Percentiles rank a stretch among this genome's conserved stretches.
Conservation (phyloP, 2,329 filamentous ascomycete species). For the Hypoxylon sp. region DNA sequence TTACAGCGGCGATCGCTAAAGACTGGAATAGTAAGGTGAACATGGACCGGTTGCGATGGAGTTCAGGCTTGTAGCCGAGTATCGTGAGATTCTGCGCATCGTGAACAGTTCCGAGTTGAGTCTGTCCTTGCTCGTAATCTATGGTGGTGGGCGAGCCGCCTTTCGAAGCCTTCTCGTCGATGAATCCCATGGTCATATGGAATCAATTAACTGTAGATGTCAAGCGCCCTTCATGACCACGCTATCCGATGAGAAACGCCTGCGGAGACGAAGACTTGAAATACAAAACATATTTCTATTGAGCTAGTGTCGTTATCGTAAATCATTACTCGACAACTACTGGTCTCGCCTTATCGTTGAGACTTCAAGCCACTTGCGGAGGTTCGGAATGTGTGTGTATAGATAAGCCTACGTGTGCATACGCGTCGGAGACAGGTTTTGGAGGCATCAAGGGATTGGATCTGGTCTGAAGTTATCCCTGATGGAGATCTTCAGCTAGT, state of each 20-base stretch:
- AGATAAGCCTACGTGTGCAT: slow-evolving; percentile 34
- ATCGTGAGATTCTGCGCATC: slow-evolving; percentile 54
- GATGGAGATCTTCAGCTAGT: slow-evolving; percentile 35
- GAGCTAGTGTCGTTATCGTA: slow-evolving; percentile 15
- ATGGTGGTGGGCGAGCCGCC: slow-evolving; percentile 6
- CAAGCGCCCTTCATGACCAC: background rate
- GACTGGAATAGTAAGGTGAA: slow-evolving; percentile 73
- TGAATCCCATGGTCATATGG: slow-evolving; percentile 30
- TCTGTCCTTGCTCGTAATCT: slow-evolving; percentile 39
- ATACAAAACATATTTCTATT: slow-evolving; percentile 13
- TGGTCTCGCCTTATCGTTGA: slow-evolving; percentile 30
- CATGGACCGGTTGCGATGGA: slow-evolving; percentile 71
- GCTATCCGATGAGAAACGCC: background rate
- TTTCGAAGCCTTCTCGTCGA: slow-evolving; percentile 32
- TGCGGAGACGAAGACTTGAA: background rate
- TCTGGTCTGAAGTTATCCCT: slow-evolving; percentile 17
- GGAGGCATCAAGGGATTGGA: slow-evolving; percentile 18
- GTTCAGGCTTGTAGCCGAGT: slow-evolving; percentile 71
- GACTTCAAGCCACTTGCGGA: slow-evolving; percentile 26
- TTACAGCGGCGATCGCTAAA: slow-evolving; percentile 69
- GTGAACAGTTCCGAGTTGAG: slow-evolving; percentile 44
- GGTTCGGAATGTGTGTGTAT: slow-evolving; percentile 33
- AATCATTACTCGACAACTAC: slow-evolving; percentile 6
- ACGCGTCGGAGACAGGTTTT: slow-evolving; percentile 11
- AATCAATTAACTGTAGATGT: background rate